Evolutionary conservation across 2,329 filamentous ascomycete species (phyloP).

Genomic region (Emergomyces pasteurianus): DNA sequence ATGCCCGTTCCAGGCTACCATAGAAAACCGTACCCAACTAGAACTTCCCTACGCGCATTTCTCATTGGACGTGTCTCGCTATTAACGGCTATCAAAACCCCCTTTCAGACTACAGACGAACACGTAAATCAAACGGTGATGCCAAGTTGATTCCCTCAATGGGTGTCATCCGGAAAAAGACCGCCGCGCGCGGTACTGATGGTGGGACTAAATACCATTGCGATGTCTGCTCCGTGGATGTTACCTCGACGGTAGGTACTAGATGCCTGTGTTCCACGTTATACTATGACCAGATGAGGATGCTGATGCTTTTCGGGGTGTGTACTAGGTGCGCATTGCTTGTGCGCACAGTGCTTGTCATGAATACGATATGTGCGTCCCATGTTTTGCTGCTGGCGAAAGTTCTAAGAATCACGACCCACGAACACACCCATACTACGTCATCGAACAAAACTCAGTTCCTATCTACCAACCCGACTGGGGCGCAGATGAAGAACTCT

Average conservation of each 20-base stretch:
- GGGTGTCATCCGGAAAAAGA: conserved; percentile 96
- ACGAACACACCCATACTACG: conserved; percentile 72
- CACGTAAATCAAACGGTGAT: not conserved
- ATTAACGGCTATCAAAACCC: not conserved
- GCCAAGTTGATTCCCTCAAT: conserved; percentile 36
- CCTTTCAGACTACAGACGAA: not conserved
- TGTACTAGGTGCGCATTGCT: conserved; percentile 71
- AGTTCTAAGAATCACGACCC: conserved; percentile 76
- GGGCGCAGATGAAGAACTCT: conserved; percentile 94
- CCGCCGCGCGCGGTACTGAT: conserved; percentile 69
- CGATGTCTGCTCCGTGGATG: conserved; percentile 91
- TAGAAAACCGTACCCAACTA: not conserved
- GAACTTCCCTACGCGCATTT: not conserved
- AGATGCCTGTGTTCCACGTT: not conserved
- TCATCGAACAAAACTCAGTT: conserved; percentile 97
- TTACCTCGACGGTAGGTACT: conserved; percentile 77
- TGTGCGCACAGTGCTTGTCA: conserved; percentile 74
- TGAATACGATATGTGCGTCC: conserved; percentile 94
- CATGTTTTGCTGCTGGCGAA: conserved; percentile 78
- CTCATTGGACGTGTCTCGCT: not conserved
- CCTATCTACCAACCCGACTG: conserved; percentile 91
- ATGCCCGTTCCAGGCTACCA: not conserved
- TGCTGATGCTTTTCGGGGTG: not conserved
- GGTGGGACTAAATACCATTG: conserved; percentile 93
- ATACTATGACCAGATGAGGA: not conserved